phyloP scores from a whole-genome alignment of 805 yeast species.

The Dipodascopsis tothii region DNA sequence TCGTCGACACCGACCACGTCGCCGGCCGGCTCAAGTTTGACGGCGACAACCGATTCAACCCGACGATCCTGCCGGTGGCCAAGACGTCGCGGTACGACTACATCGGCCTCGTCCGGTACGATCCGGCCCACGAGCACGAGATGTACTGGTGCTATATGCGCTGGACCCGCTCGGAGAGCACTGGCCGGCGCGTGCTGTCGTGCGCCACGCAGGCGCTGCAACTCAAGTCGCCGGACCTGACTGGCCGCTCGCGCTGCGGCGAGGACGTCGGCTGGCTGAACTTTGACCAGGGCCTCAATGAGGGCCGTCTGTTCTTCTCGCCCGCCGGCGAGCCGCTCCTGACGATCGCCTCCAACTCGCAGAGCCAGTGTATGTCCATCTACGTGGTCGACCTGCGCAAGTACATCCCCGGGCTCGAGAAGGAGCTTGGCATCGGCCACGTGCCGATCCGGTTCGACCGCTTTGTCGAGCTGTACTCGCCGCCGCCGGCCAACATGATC shows the following conservation, averaged over 20 bases:
- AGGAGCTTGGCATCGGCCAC: slow-evolving; percentile 4
- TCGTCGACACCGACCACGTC: not conserved
- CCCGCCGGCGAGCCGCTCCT: slow-evolving; percentile 19
- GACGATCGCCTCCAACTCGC: slow-evolving; percentile 10
- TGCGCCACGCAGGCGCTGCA: slow-evolving; percentile 5
- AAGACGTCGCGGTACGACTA: slow-evolving; percentile 12
- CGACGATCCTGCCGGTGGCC: slow-evolving; percentile 14
- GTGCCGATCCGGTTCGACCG: slow-evolving; percentile 8
- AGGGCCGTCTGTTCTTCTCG: slow-evolving; percentile 17
- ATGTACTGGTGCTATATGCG: slow-evolving; percentile 15
- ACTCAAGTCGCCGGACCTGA: slow-evolving; percentile 3
- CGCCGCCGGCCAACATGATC: not conserved
- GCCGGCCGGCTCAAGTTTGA: not conserved
- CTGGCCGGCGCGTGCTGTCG: slow-evolving; percentile 3
- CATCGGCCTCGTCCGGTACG: slow-evolving; percentile 12
- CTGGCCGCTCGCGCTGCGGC: slow-evolving; percentile 7
- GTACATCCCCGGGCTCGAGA: slow-evolving; percentile 11
- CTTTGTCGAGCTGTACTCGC: slow-evolving; percentile 8
- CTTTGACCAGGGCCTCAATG: slow-evolving; percentile 8
- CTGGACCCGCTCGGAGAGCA: slow-evolving; percentile 7
- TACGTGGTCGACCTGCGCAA: slow-evolving; percentile 17
- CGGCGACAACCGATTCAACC: slow-evolving; percentile 4
- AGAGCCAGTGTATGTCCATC: slow-evolving; percentile 8
- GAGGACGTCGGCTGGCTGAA: not conserved
- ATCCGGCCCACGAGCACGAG: slow-evolving; percentile 6